phyloP scores from a whole-genome alignment of 495 filamentous ascomycete species.

The Hapsidospora chrysogenum region DNA sequence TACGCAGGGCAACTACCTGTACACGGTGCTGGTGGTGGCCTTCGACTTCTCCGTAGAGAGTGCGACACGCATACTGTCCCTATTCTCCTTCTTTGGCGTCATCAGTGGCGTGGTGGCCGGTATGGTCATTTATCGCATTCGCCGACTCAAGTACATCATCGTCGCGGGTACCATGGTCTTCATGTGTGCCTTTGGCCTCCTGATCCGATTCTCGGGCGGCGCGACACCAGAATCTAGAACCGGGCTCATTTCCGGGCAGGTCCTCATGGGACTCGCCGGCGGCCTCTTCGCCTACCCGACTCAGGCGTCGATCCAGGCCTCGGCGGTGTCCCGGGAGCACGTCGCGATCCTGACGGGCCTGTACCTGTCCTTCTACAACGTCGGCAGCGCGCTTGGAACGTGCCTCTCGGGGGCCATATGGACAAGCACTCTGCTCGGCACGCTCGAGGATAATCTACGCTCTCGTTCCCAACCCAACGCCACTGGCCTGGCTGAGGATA shows the following conservation, averaged over 20 bases:
- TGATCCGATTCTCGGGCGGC: constrained; percentile 1
- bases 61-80: constrained; percentile 2
- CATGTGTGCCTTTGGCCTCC: constrained; percentile 1
- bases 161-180: constrained; percentile 1
- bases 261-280: constrained; percentile 1
- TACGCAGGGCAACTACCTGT: constrained; percentile 3
- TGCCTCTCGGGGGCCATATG: constrained; percentile 1
- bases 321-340: constrained; percentile 1
- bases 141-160: constrained; percentile 3
- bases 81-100: constrained; percentile 3
- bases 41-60: constrained; percentile 2
- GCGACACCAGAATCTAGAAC: neutral
- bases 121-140: constrained; percentile 1
- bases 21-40: constrained; percentile 3
- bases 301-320: constrained; percentile 2
- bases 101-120: constrained; percentile 2
- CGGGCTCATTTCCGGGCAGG: constrained; percentile 2
- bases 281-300: constrained; percentile 3
- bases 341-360: constrained; percentile 4
- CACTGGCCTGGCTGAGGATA: constrained; percentile 1
- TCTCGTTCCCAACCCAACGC: constrained; percentile 2
- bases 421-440: neutral
- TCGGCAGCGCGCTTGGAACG: constrained; percentile 3
- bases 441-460: neutral
- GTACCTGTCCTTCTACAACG: constrained; percentile 4